These are phyloP conservation scores for Penicillium flavigenum DNA, from an alignment of 495 filamentous ascomycete species.

Conservation along the genomic window DNA sequence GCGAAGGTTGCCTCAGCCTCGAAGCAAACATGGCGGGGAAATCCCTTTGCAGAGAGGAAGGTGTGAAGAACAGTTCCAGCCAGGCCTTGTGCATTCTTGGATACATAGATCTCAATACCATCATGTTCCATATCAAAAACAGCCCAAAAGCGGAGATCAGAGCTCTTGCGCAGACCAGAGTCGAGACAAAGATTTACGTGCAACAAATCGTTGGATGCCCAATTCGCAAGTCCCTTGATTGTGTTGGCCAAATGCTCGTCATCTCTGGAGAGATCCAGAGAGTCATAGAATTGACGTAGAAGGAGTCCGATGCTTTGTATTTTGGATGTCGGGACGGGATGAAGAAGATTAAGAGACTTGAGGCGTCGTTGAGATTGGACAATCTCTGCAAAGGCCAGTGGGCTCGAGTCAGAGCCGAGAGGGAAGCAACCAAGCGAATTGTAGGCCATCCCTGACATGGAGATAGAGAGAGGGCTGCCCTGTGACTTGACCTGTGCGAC, in stretches of 20 bases:
- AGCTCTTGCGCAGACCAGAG: constrained; percentile 52
- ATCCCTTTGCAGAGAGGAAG: constrained; percentile 52
- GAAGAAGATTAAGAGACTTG: constrained; percentile 46
- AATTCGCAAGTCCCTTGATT: constrained; percentile 35
- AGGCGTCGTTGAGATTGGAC: constrained; percentile 51
- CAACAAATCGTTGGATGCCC: constrained; percentile 31
- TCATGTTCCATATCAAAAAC: constrained; percentile 50
- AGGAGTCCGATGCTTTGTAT: constrained; percentile 36
- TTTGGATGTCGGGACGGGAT: constrained; percentile 40
- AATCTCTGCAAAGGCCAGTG: constrained; percentile 48
- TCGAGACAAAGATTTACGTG: constrained; percentile 50
- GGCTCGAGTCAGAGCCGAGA: constrained; percentile 48
- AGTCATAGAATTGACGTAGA: constrained; percentile 35
- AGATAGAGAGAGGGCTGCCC: constrained; percentile 51
- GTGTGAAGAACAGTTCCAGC: constrained; percentile 55
- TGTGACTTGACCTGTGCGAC: constrained; percentile 36
- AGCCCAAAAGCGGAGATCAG: constrained; percentile 54
- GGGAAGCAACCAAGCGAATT: constrained; percentile 56
- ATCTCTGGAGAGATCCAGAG: constrained; percentile 16
- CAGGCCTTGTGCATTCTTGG: constrained; percentile 53
- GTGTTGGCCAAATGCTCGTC: constrained; percentile 24
- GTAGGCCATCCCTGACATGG: constrained; percentile 46
- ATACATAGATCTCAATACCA: constrained; percentile 50
- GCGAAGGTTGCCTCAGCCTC: constrained; percentile 49
- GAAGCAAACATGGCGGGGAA: constrained; percentile 52